A percentile compares a stretch with the other conserved stretches of the same genome.
phyloP scores from a whole-genome alignment of 78 protist genomes.

The Capsaspora owczarzaki region DNA sequence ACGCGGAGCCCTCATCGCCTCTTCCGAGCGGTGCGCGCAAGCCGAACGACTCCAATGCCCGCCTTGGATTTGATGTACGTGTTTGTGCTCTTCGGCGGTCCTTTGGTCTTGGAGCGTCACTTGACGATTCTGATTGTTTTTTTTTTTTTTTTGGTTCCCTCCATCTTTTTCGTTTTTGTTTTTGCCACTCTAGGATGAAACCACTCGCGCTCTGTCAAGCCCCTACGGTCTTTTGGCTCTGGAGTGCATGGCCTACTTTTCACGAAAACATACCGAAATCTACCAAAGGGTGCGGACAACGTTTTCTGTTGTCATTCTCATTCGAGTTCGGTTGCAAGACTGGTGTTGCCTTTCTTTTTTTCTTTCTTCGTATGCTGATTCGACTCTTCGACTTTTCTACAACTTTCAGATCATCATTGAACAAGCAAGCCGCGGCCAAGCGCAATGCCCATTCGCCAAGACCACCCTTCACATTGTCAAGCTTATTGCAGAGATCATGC shows the following conservation, averaged over 20 bases:
- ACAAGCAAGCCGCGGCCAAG: background rate
- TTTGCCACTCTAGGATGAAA: background rate
- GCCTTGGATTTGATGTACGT: too few species aligned
- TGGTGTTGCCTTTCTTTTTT: too few species aligned
- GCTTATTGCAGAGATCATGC: background rate
- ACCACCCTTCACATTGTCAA: background rate
- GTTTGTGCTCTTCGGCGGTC: too few species aligned
- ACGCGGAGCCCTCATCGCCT: too few species aligned
- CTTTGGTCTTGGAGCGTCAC: too few species aligned
- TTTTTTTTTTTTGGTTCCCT: background rate
- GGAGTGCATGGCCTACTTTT: background rate
- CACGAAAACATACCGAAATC: background rate
- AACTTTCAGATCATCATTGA: background rate
- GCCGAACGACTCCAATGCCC: too few species aligned
- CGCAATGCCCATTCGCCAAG: background rate
- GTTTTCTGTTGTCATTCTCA: background rate
- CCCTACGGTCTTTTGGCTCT: background rate
- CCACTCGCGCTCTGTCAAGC: background rate
- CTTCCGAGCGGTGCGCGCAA: too few species aligned
- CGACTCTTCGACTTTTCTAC: background rate
- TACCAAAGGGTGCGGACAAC: background rate
- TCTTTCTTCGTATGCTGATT: background rate
- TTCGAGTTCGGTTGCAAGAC: too few species aligned
- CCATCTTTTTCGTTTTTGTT: background rate
- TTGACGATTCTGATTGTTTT: too few species aligned